Conservation (phyloP, 495 filamentous ascomycete genomes). For the Talaromyces ruber region DNA sequence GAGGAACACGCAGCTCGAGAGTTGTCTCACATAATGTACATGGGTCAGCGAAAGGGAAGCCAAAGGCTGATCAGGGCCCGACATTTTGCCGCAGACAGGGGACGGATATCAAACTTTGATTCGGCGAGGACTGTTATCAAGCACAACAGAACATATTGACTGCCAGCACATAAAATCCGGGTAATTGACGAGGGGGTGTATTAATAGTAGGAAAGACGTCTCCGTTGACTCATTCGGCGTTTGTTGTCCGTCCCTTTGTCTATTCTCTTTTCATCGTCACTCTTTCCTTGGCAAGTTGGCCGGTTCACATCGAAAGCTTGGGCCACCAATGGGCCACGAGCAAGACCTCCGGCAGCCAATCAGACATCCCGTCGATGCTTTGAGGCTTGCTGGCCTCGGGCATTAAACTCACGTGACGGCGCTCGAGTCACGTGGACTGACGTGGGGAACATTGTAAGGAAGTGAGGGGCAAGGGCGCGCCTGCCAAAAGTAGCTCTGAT, state of each 20-base stretch:
- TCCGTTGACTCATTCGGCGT: background rate
- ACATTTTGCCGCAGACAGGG: background rate
- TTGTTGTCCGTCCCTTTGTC: background rate
- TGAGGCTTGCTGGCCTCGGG: background rate
- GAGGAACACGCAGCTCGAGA: background rate
- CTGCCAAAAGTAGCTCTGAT: background rate
- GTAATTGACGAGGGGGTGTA: background rate
- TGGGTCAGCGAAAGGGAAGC: constrained; percentile 91
- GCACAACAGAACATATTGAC: background rate
- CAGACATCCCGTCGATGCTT: background rate
- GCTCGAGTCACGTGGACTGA: background rate
- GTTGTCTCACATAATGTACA: constrained; percentile 77
- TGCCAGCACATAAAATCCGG: background rate
- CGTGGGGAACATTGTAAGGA: background rate
- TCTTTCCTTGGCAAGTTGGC: no score
- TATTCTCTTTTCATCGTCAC: background rate
- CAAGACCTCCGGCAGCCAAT: background rate
- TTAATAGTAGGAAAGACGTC: background rate
- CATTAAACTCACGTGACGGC: background rate
- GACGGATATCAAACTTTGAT: background rate
- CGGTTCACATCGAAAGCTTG: background rate
- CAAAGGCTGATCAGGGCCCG: constrained; percentile 35
- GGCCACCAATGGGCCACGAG: background rate
- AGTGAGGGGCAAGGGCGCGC: background rate
- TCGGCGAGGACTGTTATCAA: background rate